Evolutionary conservation across 2,329 filamentous ascomycete genomes (phyloP).

Genomic region (Cladophialophora immunda): DNA sequence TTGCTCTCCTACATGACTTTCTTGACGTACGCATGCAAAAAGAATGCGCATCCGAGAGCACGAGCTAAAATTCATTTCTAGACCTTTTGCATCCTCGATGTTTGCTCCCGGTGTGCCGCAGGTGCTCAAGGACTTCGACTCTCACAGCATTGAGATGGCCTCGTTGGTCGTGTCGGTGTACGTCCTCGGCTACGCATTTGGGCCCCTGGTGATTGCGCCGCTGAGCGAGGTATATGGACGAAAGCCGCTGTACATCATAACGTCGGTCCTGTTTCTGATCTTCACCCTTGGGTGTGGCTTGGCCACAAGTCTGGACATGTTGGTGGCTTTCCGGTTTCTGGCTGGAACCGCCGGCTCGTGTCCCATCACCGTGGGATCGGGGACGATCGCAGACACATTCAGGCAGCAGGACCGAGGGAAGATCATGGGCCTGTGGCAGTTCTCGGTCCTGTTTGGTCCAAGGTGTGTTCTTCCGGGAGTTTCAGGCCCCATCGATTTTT

Average conservation of each 20-base stretch:
- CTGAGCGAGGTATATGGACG: conserved; percentile 72
- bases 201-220: conserved; percentile 65
- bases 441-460: conserved; percentile 46
- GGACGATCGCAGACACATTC: conserved; percentile 55
- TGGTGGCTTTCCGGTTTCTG: conserved; percentile 65
- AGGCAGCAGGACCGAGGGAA: conserved; percentile 55
- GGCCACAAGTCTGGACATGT: conserved; percentile 59
- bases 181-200: conserved; percentile 66
- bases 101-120: conserved; percentile 52
- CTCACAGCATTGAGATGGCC: conserved; percentile 51
- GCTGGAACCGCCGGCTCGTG: conserved; percentile 64
- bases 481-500: too few species aligned
- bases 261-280: conserved; percentile 67
- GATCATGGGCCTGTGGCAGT: conserved; percentile 52
- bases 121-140: conserved; percentile 56
- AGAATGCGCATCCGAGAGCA: too few species aligned
- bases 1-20: conserved; percentile 52
- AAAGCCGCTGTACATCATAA: conserved; percentile 62
- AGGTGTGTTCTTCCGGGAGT: conserved; percentile 37
- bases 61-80: too few species aligned
- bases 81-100: conserved; percentile 49
- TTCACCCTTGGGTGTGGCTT: conserved; percentile 72
- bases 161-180: conserved; percentile 69
- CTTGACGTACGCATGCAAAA: neutral
- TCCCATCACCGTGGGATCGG: conserved; percentile 58